phyloP scores from a whole-genome alignment of 805 yeast genomes.

The Myxozyma monticola region DNA sequence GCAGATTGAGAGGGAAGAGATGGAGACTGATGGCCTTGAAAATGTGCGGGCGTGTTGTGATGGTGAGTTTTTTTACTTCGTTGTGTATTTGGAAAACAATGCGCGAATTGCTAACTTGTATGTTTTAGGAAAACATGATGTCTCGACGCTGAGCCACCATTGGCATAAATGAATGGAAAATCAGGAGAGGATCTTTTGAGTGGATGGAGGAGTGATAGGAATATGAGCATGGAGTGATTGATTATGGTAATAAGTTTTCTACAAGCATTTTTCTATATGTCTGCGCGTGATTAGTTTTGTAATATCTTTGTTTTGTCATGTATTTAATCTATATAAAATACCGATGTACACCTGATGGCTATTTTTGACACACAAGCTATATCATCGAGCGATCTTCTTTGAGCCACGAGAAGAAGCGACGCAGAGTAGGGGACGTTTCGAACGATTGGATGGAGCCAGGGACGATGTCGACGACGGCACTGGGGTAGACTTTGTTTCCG shows the following conservation, averaged over 20 bases:
- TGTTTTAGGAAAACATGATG: conserved; percentile 31
- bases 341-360: too few relatives aligned
- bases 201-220: too few relatives aligned
- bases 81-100: neutral
- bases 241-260: neutral
- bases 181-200: too few relatives aligned
- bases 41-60: conserved; percentile 45
- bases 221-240: too few relatives aligned
- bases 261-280: neutral
- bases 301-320: neutral
- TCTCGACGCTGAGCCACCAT: conserved; percentile 20
- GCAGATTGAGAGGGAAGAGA: conserved; percentile 24
- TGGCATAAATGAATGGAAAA: neutral
- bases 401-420: neutral
- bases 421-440: too few relatives aligned
- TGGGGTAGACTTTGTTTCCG: too few relatives aligned
- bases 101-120: too few relatives aligned
- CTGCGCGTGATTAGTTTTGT: neutral
- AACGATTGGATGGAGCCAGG: too few relatives aligned
- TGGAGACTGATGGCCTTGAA: conserved; percentile 48
- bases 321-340: too few relatives aligned
- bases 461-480: too few relatives aligned
- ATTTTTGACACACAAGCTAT: neutral
- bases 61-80: conserved; percentile 24
- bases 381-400: neutral